Evolutionary conservation across 2,329 filamentous ascomycete species (phyloP).

Genomic region (Cladophialophora psammophila): DNA sequence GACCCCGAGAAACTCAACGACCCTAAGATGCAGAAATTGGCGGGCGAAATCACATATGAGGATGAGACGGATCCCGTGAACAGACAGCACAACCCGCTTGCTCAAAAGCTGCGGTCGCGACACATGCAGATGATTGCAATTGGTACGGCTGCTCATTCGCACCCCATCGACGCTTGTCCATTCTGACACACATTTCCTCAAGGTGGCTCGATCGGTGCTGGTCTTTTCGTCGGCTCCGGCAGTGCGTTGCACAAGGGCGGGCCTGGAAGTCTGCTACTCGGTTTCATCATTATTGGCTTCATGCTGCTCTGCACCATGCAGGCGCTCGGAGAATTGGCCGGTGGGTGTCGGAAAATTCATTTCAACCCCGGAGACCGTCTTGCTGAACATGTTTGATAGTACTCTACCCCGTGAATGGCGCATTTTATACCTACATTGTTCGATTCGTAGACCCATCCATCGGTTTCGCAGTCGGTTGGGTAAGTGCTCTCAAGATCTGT

Average conservation of each 20-base stretch:
- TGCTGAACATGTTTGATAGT: constrained; percentile 48
- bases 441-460: constrained; percentile 60
- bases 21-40: constrained; percentile 29
- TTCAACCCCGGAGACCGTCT: background rate
- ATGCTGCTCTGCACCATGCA: constrained; percentile 59
- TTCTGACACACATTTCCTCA: background rate
- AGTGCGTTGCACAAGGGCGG: constrained; percentile 48
- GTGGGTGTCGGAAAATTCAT: background rate
- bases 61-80: constrained; percentile 33
- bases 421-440: constrained; percentile 73
- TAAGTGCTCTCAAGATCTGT: constrained; percentile 35
- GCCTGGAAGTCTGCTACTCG: constrained; percentile 48
- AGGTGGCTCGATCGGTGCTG: constrained; percentile 47
- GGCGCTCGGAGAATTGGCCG: constrained; percentile 78
- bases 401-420: constrained; percentile 77
- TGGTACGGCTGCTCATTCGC: constrained; percentile 25
- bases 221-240: constrained; percentile 50
- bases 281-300: constrained; percentile 64
- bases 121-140: constrained; percentile 44
- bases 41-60: constrained; percentile 29
- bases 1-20: constrained; percentile 32
- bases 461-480: constrained; percentile 55
- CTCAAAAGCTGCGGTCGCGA: constrained; percentile 37
- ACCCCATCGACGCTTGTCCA: constrained; percentile 1
- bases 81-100: constrained; percentile 33